Conservation (phyloP, 2,329 filamentous ascomycete genomes). For the Scedosporium aurantiacum region DNA sequence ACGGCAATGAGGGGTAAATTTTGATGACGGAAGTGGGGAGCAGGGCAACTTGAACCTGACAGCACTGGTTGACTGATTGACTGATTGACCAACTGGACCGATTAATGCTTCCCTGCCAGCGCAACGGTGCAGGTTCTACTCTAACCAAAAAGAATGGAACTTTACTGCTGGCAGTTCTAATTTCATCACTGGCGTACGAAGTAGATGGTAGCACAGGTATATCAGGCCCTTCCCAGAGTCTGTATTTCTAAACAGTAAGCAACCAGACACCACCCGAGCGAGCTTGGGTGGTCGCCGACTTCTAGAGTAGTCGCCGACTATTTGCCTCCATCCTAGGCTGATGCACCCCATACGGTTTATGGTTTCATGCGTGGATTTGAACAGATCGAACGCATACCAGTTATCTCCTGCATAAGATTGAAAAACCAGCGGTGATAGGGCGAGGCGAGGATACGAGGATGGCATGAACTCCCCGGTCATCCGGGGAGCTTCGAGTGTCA, state of each 20-base stretch:
- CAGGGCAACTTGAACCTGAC: background rate
- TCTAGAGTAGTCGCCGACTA: background rate
- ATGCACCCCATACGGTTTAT: background rate
- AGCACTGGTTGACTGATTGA: background rate
- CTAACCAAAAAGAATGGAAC: background rate
- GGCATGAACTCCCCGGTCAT: too few species aligned
- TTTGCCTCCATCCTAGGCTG: background rate
- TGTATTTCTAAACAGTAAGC: too few species aligned
- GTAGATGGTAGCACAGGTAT: too few species aligned
- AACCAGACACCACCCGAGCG: background rate
- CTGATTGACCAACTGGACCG: background rate
- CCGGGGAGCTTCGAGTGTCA: too few species aligned
- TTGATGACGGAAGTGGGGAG: conserved; percentile 2
- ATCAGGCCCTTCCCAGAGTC: too few species aligned
- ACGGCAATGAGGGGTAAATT: conserved; percentile 6
- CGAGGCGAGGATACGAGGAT: too few species aligned
- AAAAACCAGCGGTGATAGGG: too few species aligned
- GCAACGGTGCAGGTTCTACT: background rate
- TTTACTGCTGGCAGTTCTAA: too few species aligned
- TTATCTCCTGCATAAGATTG: too few species aligned
- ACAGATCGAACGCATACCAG: too few species aligned
- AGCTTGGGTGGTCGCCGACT: background rate
- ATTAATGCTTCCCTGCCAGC: background rate
- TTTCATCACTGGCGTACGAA: too few species aligned
- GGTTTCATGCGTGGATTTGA: too few species aligned